phyloP scores from a whole-genome alignment of 2,329 filamentous ascomycete genomes.

The Drechslerella coelobrocha region DNA sequence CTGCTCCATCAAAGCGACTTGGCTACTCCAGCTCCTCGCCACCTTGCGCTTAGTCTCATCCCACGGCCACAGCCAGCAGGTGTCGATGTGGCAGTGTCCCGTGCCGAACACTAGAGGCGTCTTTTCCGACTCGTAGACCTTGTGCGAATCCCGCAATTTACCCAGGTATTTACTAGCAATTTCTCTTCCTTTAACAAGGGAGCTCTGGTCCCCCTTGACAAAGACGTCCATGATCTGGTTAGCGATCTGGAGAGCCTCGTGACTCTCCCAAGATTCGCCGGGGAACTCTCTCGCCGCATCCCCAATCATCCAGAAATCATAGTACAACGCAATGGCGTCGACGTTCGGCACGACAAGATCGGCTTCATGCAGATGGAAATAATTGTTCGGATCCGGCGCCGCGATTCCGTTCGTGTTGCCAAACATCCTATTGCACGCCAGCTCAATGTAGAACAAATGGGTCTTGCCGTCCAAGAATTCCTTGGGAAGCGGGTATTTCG shows the following conservation, averaged over 20 bases:
- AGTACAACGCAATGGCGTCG: conserved; percentile 79
- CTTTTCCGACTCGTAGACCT: conserved; percentile 80
- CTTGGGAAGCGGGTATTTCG: conserved; percentile 88
- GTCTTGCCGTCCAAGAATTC: conserved; percentile 78
- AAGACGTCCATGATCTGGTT: conserved; percentile 92
- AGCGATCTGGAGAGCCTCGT: conserved; percentile 80
- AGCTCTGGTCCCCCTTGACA: conserved; percentile 77
- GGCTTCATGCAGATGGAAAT: conserved; percentile 76
- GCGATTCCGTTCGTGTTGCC: conserved; percentile 90
- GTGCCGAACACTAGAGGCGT: conserved; percentile 83
- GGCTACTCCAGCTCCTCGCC: conserved; percentile 92
- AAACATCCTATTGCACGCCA: conserved; percentile 99
- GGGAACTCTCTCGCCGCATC: conserved; percentile 94
- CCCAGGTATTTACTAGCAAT: conserved; percentile 86
- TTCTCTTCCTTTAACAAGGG: conserved; percentile 78
- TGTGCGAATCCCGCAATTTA: conserved; percentile 76
- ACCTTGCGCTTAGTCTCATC: conserved; percentile 93
- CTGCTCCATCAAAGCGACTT: conserved; percentile 91
- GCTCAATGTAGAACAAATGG: conserved; percentile 92
- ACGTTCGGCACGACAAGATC: conserved; percentile 89
- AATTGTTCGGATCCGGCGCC: conserved; percentile 83
- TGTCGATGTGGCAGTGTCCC: conserved; percentile 97
- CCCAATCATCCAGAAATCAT: conserved; percentile 95
- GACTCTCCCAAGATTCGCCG: conserved; percentile 74
- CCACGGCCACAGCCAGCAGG: conserved; percentile 98